A percentile compares a stretch with the other conserved stretches of the same genome.
Evolutionary conservation across 257 asterid species (phyloP).

Genomic region (Rubia yunnanensis): DNA sequence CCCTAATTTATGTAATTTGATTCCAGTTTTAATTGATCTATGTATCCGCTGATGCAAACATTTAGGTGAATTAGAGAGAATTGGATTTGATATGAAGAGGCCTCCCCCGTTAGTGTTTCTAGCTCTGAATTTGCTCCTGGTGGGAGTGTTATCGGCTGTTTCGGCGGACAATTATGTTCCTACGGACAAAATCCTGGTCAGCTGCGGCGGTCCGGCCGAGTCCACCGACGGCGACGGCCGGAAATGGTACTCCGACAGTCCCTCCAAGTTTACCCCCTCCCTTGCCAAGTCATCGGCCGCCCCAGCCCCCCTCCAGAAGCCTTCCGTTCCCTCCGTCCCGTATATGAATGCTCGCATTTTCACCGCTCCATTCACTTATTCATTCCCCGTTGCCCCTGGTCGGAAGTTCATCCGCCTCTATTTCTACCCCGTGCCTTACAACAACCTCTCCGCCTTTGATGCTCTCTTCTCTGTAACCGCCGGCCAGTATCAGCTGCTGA

Average conservation of each 20-base stretch:
- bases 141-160: constrained; percentile 11
- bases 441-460: constrained; percentile 40
- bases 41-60: background rate
- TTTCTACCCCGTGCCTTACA: constrained; percentile 73
- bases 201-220: constrained; percentile 74
- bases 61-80: background rate
- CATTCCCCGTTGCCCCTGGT: constrained; percentile 76
- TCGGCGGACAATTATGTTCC: constrained; percentile 35
- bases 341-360: constrained; percentile 79
- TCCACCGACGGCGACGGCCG: constrained; percentile 57
- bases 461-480: constrained; percentile 56
- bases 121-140: constrained; percentile 1
- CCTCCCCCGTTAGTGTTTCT: background rate
- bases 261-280: constrained; percentile 50
- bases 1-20: background rate
- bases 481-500: constrained; percentile 48
- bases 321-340: constrained; percentile 74
- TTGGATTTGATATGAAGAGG: constrained; percentile 9
- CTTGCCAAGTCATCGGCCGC: constrained; percentile 37
- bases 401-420: constrained; percentile 66
- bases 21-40: background rate
- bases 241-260: constrained; percentile 68
- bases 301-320: constrained; percentile 53
- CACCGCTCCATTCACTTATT: constrained; percentile 63
- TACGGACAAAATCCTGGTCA: constrained; percentile 63